Conservation (phyloP, 1,284 basidiomycete genomes). For the Vanrija sp. region DNA sequence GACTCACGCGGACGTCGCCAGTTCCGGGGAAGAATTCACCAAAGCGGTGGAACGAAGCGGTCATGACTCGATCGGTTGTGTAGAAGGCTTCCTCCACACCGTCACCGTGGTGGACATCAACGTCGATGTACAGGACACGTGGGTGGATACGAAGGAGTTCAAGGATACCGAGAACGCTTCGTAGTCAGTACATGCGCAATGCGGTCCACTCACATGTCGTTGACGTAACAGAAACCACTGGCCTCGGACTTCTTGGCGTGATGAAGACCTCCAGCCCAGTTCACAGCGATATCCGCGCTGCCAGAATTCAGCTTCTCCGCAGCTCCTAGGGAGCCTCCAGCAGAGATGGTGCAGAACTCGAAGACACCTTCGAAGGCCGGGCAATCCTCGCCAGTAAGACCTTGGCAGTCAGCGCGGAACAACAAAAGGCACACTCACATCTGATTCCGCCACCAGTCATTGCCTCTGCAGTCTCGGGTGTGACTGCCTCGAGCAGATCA, state of each 20-base stretch:
- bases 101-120: constrained; percentile 97
- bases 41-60: constrained; percentile 91
- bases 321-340: constrained; percentile 87
- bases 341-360: constrained; percentile 95
- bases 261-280: constrained; percentile 97
- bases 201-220: constrained; percentile 59
- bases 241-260: constrained; percentile 98
- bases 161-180: constrained; percentile 79
- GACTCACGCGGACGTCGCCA: constrained; percentile 61
- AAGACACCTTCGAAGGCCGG: constrained; percentile 95
- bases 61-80: constrained; percentile 95
- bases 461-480: constrained; percentile 79
- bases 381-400: constrained; percentile 89
- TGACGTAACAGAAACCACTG: constrained; percentile 95
- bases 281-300: constrained; percentile 85
- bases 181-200: not conserved
- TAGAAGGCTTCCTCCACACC: constrained; percentile 99
- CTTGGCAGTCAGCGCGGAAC: constrained; percentile 48
- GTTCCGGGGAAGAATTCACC: constrained; percentile 98
- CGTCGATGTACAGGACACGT: constrained; percentile 94
- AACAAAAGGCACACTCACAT: constrained; percentile 58
- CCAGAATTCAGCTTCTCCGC: constrained; percentile 78
- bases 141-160: constrained; percentile 72
- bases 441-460: constrained; percentile 76
- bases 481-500: constrained; percentile 80